Percentiles rank a stretch among this genome's conserved stretches.
phyloP scores from a whole-genome alignment of 768 basidiomycete genomes.

The Brasilioporus rufonigricans region DNA sequence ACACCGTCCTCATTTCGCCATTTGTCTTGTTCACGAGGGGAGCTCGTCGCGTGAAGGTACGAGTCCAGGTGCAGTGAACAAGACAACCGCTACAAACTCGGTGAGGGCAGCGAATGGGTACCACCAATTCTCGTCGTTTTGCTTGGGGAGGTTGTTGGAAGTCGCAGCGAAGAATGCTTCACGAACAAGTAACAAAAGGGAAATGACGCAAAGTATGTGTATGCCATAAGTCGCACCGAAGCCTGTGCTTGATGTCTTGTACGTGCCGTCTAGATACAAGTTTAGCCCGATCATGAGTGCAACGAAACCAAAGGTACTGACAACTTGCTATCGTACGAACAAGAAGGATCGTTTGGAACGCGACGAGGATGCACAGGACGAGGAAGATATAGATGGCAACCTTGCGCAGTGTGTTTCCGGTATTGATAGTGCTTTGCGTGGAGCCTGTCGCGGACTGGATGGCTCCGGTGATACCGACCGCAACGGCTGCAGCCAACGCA shows the following conservation, averaged over 20 bases:
- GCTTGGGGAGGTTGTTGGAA: constrained; percentile 12
- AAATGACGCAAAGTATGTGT: constrained; percentile 25
- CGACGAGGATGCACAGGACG: constrained; percentile 26
- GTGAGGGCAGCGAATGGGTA: constrained; percentile 34
- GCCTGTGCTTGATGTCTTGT: constrained; percentile 14
- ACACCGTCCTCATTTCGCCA: background rate
- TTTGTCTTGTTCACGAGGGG: constrained; percentile 12
- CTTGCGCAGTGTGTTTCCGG: constrained; percentile 24
- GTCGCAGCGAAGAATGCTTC: constrained; percentile 32
- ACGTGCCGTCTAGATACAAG: constrained; percentile 15
- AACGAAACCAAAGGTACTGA: constrained; percentile 8
- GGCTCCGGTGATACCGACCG: constrained; percentile 27
- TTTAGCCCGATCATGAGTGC: constrained; percentile 3
- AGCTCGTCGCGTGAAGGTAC: constrained; percentile 31
- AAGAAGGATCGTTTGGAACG: constrained; percentile 24
- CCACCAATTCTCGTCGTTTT: constrained; percentile 32
- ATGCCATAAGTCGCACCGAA: constrained; percentile 25
- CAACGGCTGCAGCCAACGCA: constrained; percentile 22
- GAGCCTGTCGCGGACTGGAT: constrained; percentile 14
- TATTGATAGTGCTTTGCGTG: constrained; percentile 5
- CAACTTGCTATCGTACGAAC: constrained; percentile 13
- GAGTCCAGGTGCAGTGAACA: constrained; percentile 33
- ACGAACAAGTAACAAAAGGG: constrained; percentile 27
- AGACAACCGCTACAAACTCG: constrained; percentile 30
- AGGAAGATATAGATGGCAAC: constrained; percentile 29